Base-by-base conservation (phyloP, 2,329 filamentous ascomycete genomes). In the Capronia epimyces region DNA sequence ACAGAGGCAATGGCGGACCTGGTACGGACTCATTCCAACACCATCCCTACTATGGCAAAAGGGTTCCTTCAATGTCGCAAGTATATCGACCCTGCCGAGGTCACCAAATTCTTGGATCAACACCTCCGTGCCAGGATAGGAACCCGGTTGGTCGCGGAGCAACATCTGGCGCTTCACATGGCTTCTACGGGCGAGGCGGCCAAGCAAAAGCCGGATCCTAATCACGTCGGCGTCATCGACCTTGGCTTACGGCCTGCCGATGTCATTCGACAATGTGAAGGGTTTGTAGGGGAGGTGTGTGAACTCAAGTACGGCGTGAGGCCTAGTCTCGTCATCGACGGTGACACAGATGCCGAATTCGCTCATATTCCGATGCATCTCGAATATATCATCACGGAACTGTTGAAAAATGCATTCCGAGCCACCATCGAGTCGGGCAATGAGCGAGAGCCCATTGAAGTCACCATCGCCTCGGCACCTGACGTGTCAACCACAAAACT, bases 341-440 rank as follows among this genome's bases (percentile, higher is more conserved):
- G 93, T 58, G 85, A 94, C 66, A 83, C 86, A 0, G 83, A 86
- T 45, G 89, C 90, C n/a, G 84, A 83, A 0, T 95, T 98, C 65
- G 89, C 91, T 16, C 93, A 94, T 64, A 84, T 98, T 7, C 93
- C 93, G 12, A 93, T 95, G 67, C 93, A 98, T 68, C 79, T 98
- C 20, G 91, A 97, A 69, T 98, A 98, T 68, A 96, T 98, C 58
- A 81, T 96, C 58, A 98, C 91, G 0, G 93, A 98, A 69, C 78
- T 98, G 1, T 78, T 98, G 52, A 98, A 98, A 70, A 98, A 98
- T 65, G 88, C 90, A 1, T 98, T 97, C 72, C 82, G 93, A 37
- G 91, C 93, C 3, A 94, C 89, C 0, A 83, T 97, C 8, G 93
- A 98, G 69, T 84, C 80, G 51, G 82, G 83, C n/a, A 83, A 81